Base-by-base conservation (phyloP, 805 yeast species). In the Clavispora vitiphila region DNA sequence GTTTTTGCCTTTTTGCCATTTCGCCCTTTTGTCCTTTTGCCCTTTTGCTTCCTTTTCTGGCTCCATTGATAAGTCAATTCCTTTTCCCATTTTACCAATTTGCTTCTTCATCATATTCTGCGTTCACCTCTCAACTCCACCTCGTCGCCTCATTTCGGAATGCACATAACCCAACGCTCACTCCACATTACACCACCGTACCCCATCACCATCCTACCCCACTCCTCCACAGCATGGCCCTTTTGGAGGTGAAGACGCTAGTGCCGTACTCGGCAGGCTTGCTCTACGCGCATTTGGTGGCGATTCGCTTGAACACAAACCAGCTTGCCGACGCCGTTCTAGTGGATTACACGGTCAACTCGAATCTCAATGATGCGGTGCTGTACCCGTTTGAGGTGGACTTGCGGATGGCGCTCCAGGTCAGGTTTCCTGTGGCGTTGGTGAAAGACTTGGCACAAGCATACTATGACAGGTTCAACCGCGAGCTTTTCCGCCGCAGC, bases 261-360 rank as follows among this genome's bases (percentile, higher is more conserved):
- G 5, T 22, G 32, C 34, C 39, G 12, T 43, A 49, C 38, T n/a
- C 23, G 14, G 34, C 34, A 11, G 49, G 40, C 34, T 11, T 16
- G 9, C 14, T 51, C 8, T 34, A 36, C 23, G 46, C 37, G 34
- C 54, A 49, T 43, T 42, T 47, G 37, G 37, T 46, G 27, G 49
- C 52, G 24, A 34, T 51, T 20, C 38, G 47, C n/a, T 35, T 46
- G 40, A 45, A 27, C 44, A 44, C 46, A 9, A 30, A 29, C n/a
- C 20, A 9, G 6, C 15, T 26, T 10, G 31, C 21, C 10, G 48
- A 47, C n/a, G 11, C 49, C 2, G 21, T 40, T 9, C 46, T 51
- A 20, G 42, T 53, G 8, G 52, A 51, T 34, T 51, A 45, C 24
- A 34, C 47, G 8, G 27, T 27, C 20, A 26, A 39, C 31, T 31